Base-by-base conservation (phyloP, 805 yeast genomes). In the Ogataea degrootiae region DNA sequence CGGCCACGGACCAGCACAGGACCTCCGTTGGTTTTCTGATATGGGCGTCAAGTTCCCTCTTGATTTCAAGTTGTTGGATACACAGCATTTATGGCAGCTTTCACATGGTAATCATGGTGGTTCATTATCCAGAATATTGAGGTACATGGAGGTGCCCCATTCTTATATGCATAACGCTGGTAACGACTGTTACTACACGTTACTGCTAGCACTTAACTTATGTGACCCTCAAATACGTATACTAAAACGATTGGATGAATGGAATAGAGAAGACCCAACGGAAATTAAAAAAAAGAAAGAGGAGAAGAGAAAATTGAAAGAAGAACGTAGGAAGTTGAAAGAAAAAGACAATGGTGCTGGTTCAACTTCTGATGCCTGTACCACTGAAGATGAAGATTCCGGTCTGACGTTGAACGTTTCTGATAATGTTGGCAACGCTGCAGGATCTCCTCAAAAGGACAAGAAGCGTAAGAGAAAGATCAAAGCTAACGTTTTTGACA, bases 141-240 rank as follows among this genome's bases (percentile, higher is more conserved):
- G 76, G 37, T 58, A 71, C 42, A 63, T 79, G 43, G 66, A 68
- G 26, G 70, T 84, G 6, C 85, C 87, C 1, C 80, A 79, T 57
- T 74, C 81, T 0, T 73, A 70, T 52, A 65, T 84, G 41, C 90
- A 84, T 60, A 84, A 84, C 59, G 90, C 86, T 2, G 87, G 83
- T 3, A 84, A 84, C 57, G 91, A 84, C 61, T 79, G 87, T 6
- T 79, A 80, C 55, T 82, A 73, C 52, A 84, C 90, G 0, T 61
- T 83, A 41, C 47, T 76, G 31, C 67, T 77, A n/a, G 72, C 77
- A 9, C 51, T 82, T 56, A 70, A 72, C 34, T 57, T 79, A 48
- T 69, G 80, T 43, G 87, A 82, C 59, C 80, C 79, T 1, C 52
- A 56, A 4, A 56, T 63, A 5, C 57, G 80, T 49, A 45, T 46